phyloP scores from a whole-genome alignment of 1,284 basidiomycete genomes.

The Amylostereum chailletii region DNA sequence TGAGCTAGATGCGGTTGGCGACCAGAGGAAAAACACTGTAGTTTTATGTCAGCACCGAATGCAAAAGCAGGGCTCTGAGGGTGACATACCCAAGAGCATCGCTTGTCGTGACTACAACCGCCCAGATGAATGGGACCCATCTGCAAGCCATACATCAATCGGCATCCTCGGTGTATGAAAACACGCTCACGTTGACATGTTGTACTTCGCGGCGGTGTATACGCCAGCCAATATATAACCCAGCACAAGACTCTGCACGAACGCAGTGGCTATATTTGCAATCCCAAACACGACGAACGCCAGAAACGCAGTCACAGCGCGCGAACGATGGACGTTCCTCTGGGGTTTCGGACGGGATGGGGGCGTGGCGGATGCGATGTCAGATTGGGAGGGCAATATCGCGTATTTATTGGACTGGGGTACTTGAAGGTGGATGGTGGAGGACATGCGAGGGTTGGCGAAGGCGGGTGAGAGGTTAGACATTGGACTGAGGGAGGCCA shows the following conservation, averaged over 20 bases:
- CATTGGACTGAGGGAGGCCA: too few relatives aligned
- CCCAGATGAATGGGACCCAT: conserved; percentile 79
- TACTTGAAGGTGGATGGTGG: too few relatives aligned
- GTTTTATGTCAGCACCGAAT: background rate
- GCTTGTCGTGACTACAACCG: conserved; percentile 58
- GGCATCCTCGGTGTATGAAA: background rate
- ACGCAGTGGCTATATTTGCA: conserved; percentile 51
- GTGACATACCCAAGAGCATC: conserved; percentile 52
- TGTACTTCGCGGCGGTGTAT: conserved; percentile 59
- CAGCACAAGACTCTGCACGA: conserved; percentile 63
- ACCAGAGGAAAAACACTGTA: conserved; percentile 47
- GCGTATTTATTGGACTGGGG: too few relatives aligned
- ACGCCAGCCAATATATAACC: conserved; percentile 66
- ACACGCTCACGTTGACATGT: conserved; percentile 72
- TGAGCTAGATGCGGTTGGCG: conserved; percentile 38
- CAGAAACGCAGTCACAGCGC: conserved; percentile 55
- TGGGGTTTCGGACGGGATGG: too few relatives aligned
- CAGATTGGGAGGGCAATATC: too few relatives aligned
- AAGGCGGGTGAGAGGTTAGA: too few relatives aligned
- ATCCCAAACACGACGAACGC: conserved; percentile 53
- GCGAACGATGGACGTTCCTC: conserved; percentile 40
- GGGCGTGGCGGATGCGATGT: too few relatives aligned
- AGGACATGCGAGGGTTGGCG: too few relatives aligned
- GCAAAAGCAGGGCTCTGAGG: conserved; percentile 1
- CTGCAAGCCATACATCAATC: conserved; percentile 24